Evolutionary conservation across 139 green algal species (phyloP), one percentile per base, ranked within the genome.

Genomic region (Chlorella vulgaris): DNA sequence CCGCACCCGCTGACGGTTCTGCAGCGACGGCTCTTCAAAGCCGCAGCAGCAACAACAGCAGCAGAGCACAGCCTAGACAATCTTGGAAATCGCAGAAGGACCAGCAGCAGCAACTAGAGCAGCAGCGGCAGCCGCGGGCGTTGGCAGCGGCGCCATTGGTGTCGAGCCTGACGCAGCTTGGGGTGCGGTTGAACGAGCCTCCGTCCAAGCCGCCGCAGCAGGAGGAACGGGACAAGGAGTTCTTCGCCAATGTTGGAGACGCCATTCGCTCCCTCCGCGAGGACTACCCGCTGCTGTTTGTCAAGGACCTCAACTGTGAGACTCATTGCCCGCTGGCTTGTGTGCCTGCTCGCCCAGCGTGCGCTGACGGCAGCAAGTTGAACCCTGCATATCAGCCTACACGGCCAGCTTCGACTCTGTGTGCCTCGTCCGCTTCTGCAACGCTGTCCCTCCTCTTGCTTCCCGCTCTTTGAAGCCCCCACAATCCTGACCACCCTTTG

Each of bases 211-310:
- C 69, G 39, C 74, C 36, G 60, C 74, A 4, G 40, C 65, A 81
- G 1, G 42, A 80, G 33, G 22, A 82, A 2, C 87, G 88, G 61
- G 36, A 74, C n/a, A 78, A 91, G 10, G 94, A 98, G 53, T 99
- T 95, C 79, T 99, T 97, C 81, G 96, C 94, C 8, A 98, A 99
- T 47, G 88, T 99, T 40, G 96, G 96, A 0, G 89, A 97, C 73
- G 94, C 94, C 29, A 97, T 99, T 33, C 88, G 94, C 50, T 96
- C 91, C 2, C 86, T 99, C 62, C 87, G 94, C 0, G 90, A 97
- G 28, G 96, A 99, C 78, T 91, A 96, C 19, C 96, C 96, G 0
- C 81, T 84, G 0, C 83, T 98, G 3, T 98, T 99, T 69, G 69
- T 91, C 69, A 84, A 90, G n/a, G 94, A 98, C 19, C 88, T 98